Percentiles rank a stretch among this genome's conserved stretches.
These are phyloP conservation scores for Xerocomus brunneocitrinus DNA, from an alignment of 768 basidiomycete genomes.

Conservation along the genomic window DNA sequence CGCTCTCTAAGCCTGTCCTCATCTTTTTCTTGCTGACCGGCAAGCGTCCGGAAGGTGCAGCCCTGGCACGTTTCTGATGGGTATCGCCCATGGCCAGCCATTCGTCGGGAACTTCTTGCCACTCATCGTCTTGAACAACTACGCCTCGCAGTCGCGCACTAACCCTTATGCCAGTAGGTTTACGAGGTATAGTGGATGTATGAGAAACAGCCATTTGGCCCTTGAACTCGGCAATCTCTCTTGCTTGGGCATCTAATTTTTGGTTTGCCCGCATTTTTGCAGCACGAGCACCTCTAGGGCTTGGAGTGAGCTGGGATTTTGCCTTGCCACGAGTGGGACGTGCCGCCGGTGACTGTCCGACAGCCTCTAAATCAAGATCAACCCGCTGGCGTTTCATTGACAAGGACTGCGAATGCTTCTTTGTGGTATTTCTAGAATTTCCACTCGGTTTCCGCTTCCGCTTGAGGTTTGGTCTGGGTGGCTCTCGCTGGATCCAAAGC, in stretches of 20 bases:
- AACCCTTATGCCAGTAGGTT: constrained; percentile 51
- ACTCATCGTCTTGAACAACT: constrained; percentile 53
- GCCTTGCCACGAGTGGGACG: constrained; percentile 15
- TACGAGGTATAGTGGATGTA: constrained; percentile 22
- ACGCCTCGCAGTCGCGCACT: constrained; percentile 63
- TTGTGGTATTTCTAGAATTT: constrained; percentile 14
- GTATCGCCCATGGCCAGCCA: constrained; percentile 42
- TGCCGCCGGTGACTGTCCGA: constrained; percentile 5
- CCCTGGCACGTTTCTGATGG: constrained; percentile 15
- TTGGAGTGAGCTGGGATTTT: constrained; percentile 18
- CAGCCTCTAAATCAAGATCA: constrained; percentile 1
- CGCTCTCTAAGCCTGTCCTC: constrained; percentile 60
- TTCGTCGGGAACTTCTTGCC: constrained; percentile 77
- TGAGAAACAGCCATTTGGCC: constrained; percentile 35
- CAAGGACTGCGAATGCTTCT: constrained; percentile 14
- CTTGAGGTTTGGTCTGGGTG: constrained; percentile 45
- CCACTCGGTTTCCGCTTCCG: constrained; percentile 37
- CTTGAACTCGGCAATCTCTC: constrained; percentile 59
- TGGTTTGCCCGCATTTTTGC: constrained; percentile 71
- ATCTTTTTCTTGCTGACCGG: constrained; percentile 6
- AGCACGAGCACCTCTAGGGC: constrained; percentile 50
- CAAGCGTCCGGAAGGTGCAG: constrained; percentile 4
- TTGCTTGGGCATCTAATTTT: constrained; percentile 64
- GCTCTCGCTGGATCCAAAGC: constrained; percentile 79
- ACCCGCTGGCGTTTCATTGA: constrained; percentile 26